A percentile compares a stretch with the other conserved stretches of the same genome.
Conservation (phyloP, 2,329 filamentous ascomycete genomes). For the Teratosphaeria gauchensis region DNA sequence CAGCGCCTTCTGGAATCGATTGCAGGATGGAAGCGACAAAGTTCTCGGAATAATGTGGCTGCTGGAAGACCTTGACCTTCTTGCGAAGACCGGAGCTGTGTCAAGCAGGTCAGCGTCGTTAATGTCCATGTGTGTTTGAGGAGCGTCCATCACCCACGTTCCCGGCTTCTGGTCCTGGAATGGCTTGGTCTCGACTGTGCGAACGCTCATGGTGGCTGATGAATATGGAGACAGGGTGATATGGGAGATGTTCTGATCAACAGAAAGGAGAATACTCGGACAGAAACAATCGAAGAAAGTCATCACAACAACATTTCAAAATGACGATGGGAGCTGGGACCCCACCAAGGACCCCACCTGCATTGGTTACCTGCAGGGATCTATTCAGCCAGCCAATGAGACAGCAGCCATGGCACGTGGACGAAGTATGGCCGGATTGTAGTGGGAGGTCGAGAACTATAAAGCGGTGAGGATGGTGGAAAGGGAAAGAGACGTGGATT, state of each 20-base stretch:
- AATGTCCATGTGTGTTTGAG: conserved; percentile 6
- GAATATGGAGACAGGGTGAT: no score
- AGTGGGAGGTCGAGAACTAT: neutral
- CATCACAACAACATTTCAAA: neutral
- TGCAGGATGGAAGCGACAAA: conserved; percentile 91
- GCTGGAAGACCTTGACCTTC: conserved; percentile 96
- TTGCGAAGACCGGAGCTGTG: conserved; percentile 90
- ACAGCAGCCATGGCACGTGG: neutral
- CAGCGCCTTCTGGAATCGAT: conserved; percentile 87
- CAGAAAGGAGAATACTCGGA: neutral
- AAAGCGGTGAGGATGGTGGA: neutral
- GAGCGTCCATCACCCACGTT: conserved; percentile 60
- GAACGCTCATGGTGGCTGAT: conserved; percentile 54
- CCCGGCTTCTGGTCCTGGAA: conserved; percentile 94
- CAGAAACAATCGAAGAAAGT: neutral
- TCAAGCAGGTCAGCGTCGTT: neutral
- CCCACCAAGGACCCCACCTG: no score
- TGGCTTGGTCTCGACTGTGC: conserved; percentile 72
- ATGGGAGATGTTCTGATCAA: neutral
- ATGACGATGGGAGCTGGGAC: neutral
- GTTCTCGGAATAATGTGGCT: conserved; percentile 89
- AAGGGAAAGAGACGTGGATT: neutral
- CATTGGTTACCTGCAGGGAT: neutral
- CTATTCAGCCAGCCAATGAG: neutral
- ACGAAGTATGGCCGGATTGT: neutral